phyloP scores from a whole-genome alignment of 2,329 filamentous ascomycete genomes.

The Cladophialophora psammophila region DNA sequence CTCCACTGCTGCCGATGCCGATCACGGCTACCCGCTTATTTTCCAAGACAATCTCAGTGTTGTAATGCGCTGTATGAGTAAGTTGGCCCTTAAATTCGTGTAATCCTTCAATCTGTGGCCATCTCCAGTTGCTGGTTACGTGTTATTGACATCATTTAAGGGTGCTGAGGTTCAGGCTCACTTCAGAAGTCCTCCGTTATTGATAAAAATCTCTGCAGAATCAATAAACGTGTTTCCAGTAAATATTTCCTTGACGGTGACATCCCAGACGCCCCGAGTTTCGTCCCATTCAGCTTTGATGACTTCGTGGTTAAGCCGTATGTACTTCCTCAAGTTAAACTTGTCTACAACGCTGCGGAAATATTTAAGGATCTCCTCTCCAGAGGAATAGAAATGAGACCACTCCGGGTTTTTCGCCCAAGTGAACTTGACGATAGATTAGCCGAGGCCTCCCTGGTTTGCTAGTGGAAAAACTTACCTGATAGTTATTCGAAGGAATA shows the following conservation, averaged over 20 bases:
- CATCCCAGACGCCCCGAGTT: conserved; percentile 8
- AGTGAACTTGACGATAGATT: neutral
- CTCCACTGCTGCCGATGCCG: neutral
- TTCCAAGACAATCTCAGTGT: neutral
- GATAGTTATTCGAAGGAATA: too few relatives aligned
- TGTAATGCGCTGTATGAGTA: neutral
- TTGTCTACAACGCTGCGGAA: neutral
- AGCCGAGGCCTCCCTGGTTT: neutral
- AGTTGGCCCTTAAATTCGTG: neutral
- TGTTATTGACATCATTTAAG: too few relatives aligned
- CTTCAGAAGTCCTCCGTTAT: too few relatives aligned
- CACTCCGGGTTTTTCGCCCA: neutral
- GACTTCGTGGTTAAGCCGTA: neutral
- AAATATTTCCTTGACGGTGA: neutral
- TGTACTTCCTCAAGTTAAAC: neutral
- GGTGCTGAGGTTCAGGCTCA: too few relatives aligned
- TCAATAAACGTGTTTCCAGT: too few relatives aligned
- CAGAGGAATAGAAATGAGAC: neutral
- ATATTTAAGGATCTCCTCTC: neutral
- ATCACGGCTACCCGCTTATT: neutral
- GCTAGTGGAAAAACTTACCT: too few relatives aligned
- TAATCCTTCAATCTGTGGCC: neutral
- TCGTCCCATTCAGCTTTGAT: neutral
- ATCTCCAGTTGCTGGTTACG: neutral
- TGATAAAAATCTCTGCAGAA: neutral